Percentiles rank a stretch among this genome's conserved stretches.
These are phyloP conservation scores for Pseudevernia furfuracea DNA, from an alignment of 495 filamentous ascomycete species.

Conservation along the genomic window DNA sequence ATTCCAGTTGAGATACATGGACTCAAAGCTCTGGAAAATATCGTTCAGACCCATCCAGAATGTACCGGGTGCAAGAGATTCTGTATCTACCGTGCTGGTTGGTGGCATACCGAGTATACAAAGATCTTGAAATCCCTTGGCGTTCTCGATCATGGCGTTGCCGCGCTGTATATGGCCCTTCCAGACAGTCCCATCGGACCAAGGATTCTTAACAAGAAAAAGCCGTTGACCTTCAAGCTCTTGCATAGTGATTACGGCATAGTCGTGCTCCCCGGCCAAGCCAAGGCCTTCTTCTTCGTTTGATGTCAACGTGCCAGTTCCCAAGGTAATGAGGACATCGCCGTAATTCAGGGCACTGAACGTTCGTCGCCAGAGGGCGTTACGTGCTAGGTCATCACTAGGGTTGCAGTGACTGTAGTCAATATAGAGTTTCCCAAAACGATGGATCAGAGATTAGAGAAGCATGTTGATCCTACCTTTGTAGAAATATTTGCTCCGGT, in stretches of 20 bases:
- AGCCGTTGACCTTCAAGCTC: slow-evolving; percentile 54
- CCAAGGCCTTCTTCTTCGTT: slow-evolving; percentile 73
- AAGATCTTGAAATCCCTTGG: slow-evolving; percentile 3
- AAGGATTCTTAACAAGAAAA: slow-evolving; percentile 90
- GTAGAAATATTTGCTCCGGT: slow-evolving; percentile 88
- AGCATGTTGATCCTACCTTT: slow-evolving; percentile 40
- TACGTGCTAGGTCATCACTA: slow-evolving; percentile 63
- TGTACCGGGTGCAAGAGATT: slow-evolving; percentile 50
- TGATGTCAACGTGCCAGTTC: slow-evolving; percentile 70
- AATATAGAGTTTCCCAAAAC: not conserved
- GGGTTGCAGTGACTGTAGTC: not conserved
- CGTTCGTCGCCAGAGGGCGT: slow-evolving; percentile 71
- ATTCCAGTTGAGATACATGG: slow-evolving; percentile 96
- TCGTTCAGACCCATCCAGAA: slow-evolving; percentile 91
- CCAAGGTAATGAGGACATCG: slow-evolving; percentile 81
- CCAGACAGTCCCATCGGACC: slow-evolving; percentile 74
- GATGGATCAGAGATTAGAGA: not conserved
- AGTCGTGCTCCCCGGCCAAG: slow-evolving; percentile 83
- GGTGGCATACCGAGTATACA: not conserved
- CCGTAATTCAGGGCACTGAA: slow-evolving; percentile 64
- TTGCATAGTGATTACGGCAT: slow-evolving; percentile 78
- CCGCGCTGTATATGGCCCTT: slow-evolving; percentile 34
- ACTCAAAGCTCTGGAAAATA: slow-evolving; percentile 83
- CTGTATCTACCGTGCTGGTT: slow-evolving; percentile 12
- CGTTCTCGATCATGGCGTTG: slow-evolving; percentile 16